phyloP scores from a whole-genome alignment of 345 rosid species.

The Draba incana region DNA sequence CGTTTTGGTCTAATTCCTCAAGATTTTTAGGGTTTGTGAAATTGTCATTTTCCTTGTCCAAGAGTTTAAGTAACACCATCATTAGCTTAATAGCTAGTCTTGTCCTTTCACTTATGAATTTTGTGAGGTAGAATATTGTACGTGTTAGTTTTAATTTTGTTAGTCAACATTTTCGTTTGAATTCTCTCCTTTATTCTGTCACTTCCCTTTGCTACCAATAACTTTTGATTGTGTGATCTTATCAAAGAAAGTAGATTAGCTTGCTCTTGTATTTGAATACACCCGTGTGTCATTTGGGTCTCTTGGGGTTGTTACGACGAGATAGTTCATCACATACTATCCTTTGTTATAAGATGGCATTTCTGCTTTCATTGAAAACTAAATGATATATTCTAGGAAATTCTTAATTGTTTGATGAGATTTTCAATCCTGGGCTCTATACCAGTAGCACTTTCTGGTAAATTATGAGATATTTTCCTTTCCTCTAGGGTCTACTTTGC shows the following conservation, averaged over 20 bases:
- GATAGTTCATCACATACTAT: background rate
- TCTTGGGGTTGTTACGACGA: background rate
- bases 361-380: conserved; percentile 5
- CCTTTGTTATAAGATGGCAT: background rate
- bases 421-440: conserved; percentile 1
- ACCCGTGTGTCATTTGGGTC: background rate
- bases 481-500: background rate
- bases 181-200: background rate
- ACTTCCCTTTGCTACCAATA: background rate
- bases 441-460: background rate
- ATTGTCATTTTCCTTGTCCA: background rate
- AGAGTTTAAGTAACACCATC: background rate
- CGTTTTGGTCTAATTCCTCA: background rate
- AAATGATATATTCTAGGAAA: background rate
- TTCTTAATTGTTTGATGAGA: background rate
- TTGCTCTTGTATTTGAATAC: background rate
- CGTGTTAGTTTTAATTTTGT: background rate
- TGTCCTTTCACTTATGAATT: background rate
- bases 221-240: background rate
- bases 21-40: background rate
- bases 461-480: background rate
- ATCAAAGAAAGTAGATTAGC: background rate
- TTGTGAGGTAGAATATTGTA: background rate
- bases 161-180: background rate
- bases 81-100: background rate